These are phyloP conservation scores for Williopsis jadinii DNA, from an alignment of 1,139 yeast species.

Conservation along the genomic window DNA sequence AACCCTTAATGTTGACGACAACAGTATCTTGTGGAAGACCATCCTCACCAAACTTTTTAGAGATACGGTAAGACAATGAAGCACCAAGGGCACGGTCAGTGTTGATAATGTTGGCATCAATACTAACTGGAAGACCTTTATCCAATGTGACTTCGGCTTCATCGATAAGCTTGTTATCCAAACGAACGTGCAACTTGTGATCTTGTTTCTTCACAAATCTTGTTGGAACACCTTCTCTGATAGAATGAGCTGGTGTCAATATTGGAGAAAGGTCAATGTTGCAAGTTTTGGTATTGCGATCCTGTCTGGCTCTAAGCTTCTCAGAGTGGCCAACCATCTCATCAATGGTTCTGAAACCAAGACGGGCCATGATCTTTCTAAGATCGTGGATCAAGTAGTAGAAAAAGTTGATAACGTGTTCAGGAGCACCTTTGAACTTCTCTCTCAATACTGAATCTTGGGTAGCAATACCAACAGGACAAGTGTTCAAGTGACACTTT, in stretches of 20 bases:
- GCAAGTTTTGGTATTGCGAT: constrained; percentile 84
- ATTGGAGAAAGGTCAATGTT: constrained; percentile 89
- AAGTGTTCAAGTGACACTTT: constrained; percentile 86
- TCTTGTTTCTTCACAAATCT: constrained; percentile 92
- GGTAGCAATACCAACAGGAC: constrained; percentile 98
- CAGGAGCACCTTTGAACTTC: constrained; percentile 95
- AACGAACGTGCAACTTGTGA: constrained; percentile 83
- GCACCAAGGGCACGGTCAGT: constrained; percentile 97
- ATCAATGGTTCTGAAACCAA: constrained; percentile 91
- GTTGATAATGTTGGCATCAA: constrained; percentile 87
- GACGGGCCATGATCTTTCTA: constrained; percentile 85
- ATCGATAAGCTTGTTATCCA: constrained; percentile 92
- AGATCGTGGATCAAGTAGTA: constrained; percentile 91
- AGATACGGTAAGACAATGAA: constrained; percentile 87
- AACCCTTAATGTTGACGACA: constrained; percentile 84
- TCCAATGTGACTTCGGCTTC: constrained; percentile 92
- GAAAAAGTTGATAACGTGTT: constrained; percentile 96
- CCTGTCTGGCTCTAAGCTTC: constrained; percentile 78
- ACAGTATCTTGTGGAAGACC: constrained; percentile 96
- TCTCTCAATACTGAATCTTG: constrained; percentile 92
- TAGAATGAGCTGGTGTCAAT: constrained; percentile 92
- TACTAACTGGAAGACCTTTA: constrained; percentile 89
- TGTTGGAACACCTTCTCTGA: constrained; percentile 97
- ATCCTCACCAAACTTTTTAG: constrained; percentile 86
- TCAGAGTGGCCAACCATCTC: constrained; percentile 99